Evolutionary conservation across 805 yeast species (phyloP).

Genomic region (Vanderwaltozyma tropicalis): DNA sequence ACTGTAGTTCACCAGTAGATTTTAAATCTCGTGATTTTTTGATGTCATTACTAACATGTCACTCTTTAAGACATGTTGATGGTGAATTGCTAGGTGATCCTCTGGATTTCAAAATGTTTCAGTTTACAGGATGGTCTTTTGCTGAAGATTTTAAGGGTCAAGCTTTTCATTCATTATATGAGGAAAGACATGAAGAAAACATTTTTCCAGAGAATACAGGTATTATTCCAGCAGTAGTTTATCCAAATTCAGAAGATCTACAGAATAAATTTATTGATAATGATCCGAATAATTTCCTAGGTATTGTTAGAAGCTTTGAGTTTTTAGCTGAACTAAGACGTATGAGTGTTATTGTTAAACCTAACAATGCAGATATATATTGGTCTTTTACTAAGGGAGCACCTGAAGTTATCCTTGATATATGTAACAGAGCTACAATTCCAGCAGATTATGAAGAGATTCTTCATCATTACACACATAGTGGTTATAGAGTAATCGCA

Average conservation of each 20-base stretch:
- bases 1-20: constrained; percentile 24
- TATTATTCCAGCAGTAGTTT: constrained; percentile 41
- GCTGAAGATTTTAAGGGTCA: constrained; percentile 51
- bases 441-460: constrained; percentile 68
- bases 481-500: constrained; percentile 92
- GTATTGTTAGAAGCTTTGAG: constrained; percentile 55
- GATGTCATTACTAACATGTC: constrained; percentile 54
- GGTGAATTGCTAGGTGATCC: constrained; percentile 87
- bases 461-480: constrained; percentile 78
- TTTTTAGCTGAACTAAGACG: constrained; percentile 77
- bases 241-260: constrained; percentile 28
- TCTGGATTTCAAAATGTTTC: constrained; percentile 85
- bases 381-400: constrained; percentile 84
- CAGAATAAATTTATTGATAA: constrained; percentile 29
- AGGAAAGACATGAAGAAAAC: constrained; percentile 30
- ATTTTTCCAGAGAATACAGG: constrained; percentile 34
- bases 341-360: constrained; percentile 73
- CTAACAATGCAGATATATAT: constrained; percentile 31
- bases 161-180: constrained; percentile 28
- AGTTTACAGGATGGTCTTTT: constrained; percentile 69
- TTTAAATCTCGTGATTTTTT: constrained; percentile 24
- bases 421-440: constrained; percentile 61
- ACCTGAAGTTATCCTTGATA: constrained; percentile 79
- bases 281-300: constrained; percentile 31
- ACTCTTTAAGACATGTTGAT: constrained; percentile 73